Evolutionary conservation across 2,329 filamentous ascomycete genomes (phyloP), one percentile per base, ranked within the genome.

Genomic region (Colletotrichum neosansevieriae): DNA sequence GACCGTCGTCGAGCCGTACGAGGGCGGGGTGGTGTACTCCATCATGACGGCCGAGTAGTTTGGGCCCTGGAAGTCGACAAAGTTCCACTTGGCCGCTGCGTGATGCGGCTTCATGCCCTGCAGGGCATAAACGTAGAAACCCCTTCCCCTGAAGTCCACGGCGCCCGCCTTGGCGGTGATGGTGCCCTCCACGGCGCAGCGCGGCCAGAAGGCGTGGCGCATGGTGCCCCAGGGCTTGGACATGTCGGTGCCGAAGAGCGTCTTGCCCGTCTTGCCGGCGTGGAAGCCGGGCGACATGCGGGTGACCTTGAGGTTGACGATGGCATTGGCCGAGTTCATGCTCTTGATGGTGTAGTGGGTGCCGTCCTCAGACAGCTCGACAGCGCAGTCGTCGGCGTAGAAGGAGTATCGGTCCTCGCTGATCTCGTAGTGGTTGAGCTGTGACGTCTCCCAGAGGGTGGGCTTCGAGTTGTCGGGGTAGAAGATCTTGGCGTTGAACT

Each of bases 81-180:
- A 99, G 81, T 96, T 97, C 96, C 96, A 99, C 71, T 88, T 89
- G 34, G 92, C 90, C 70, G 95, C 94, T 68, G 94, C 92, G 78
- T 99, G 97, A 80, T 99, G 96, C 45, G 96, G 96, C 87, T 99
- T 99, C 95, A 98, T 98, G 78, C 94, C 96, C 83, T 98, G 96
- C 58, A 98, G 83, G 45, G 94, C 94, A 79, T 96, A 92, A 72
- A 91, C 86, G 81, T 94, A 95, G 75, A 97, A 84, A 36, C 90
- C 94, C 71, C 85, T 88, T 65, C 95, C 95, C 75, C 89, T 91
- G 79, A 97, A 90, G 78, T 97, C 91, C 70, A 97, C 85, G 42
- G 92, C 89, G 54, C 94, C 93, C 38, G 93, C 89, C 74, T 92
- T 88, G 69, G 94, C 97, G 71, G 92, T 89, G 78, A 98, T 94